phyloP scores from a whole-genome alignment of 495 filamentous ascomycete species.

The Umbilicaria muhlenbergii region DNA sequence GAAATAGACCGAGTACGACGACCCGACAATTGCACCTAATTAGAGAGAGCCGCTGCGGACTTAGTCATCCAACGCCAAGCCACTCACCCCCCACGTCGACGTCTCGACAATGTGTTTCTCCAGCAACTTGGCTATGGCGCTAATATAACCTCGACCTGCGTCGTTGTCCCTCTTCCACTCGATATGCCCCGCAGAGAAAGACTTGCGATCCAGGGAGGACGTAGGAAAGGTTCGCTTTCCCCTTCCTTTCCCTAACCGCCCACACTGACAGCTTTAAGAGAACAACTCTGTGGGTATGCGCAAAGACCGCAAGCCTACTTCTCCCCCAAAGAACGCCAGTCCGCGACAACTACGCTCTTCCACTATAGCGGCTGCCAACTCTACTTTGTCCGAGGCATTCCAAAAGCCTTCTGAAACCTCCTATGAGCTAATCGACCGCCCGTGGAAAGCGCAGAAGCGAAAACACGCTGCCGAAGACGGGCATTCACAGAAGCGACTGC shows the following conservation, averaged over 20 bases:
- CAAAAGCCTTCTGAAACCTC: background rate
- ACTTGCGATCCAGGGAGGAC: too few relatives aligned
- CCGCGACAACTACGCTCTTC: background rate
- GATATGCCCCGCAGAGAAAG: too few relatives aligned
- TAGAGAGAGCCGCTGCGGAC: too few relatives aligned
- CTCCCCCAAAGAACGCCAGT: background rate
- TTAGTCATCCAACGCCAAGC: too few relatives aligned
- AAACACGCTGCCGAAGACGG: background rate
- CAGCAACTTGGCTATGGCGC: too few relatives aligned
- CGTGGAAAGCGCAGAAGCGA: slow-evolving; percentile 1
- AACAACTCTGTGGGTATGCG: background rate
- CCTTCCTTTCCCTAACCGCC: background rate
- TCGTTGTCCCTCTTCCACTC: too few relatives aligned
- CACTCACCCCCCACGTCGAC: too few relatives aligned
- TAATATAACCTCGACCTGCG: too few relatives aligned
- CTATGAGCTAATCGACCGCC: background rate
- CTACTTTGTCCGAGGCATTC: background rate
- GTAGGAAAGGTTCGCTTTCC: too few relatives aligned
- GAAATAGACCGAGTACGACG: too few relatives aligned
- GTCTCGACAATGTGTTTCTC: too few relatives aligned
- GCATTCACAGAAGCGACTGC: slow-evolving; percentile 2
- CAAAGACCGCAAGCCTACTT: background rate
- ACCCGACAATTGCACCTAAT: too few relatives aligned
- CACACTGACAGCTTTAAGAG: background rate
- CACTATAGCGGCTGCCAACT: background rate